Base-by-base conservation (phyloP, 2,329 filamentous ascomycete species). In the Trichoderma sp. region DNA sequence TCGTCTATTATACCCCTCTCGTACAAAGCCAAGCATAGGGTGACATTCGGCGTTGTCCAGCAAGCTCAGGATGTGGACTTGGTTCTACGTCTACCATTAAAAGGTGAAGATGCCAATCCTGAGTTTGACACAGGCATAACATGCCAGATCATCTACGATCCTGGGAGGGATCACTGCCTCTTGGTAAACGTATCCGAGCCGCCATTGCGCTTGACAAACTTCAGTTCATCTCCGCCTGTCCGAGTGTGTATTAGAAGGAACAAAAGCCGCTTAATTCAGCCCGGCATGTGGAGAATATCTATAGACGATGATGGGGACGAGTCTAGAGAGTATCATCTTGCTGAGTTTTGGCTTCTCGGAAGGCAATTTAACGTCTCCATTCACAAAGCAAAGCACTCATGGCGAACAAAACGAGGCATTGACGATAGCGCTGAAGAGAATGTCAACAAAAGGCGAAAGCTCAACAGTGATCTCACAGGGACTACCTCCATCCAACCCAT, bases 281-380 rank as follows among this genome's bases (percentile, higher is more conserved):
- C 56, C 43, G 66, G 66, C 11, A 52, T 61, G 46, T 68, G 66
- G 66, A 68, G 66, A 16, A 61, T 68, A 18, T 55, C 32, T 4
- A 32, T 37, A 13, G 13, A 6, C 14, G 2, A 18, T 4, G 46
- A 61, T 24, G 34, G 8, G n/a, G 24, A 16, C 5, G n/a, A 26
- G 14, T 3, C n/a, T 21, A 24, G n/a, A 14, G 46, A 60, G 32
- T 16, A 30, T 14, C 56, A 61, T 55, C 24, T 46, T 43, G 46
- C 43, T 32, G 66, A 68, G 46, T 46, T 68, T n/a, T 46, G 39
- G 21, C 39, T 68, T 1, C 34, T 55, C 3, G 7, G 5, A 18
- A 68, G 66, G 11, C 43, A 30, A 51, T 68, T 61, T 30, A 34
- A 13, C 5, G 56, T 68, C 30, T 43, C 58, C 3, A 61, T 68